Conservation (phyloP, 2,329 filamentous ascomycete genomes). For the Arthrobotrys iridis region DNA sequence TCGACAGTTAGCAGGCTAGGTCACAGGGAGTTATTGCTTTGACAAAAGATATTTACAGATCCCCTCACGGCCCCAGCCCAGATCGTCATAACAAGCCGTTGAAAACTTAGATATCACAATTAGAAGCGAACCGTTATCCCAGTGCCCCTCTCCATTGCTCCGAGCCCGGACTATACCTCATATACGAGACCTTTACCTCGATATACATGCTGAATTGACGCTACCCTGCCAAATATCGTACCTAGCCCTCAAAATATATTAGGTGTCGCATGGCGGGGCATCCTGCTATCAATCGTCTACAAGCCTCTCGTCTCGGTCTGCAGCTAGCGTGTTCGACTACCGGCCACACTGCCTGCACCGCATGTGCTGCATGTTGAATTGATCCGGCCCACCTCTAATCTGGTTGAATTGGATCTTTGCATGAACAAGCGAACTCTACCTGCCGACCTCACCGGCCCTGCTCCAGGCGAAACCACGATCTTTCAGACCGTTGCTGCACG, state of each 20-base stretch:
- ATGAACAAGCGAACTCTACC: constrained; percentile 53
- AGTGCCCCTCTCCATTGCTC: neutral
- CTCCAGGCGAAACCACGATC: constrained; percentile 46
- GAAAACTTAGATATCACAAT: constrained; percentile 16
- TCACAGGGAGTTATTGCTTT: constrained; percentile 15
- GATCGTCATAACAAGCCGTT: constrained; percentile 27
- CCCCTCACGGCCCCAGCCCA: neutral
- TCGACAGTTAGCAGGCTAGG: constrained; percentile 3
- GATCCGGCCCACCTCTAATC: constrained; percentile 52
- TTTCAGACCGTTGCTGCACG: constrained; percentile 45
- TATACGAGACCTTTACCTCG: neutral
- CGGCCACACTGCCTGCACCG: constrained; percentile 34
- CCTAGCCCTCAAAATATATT: constrained; percentile 27
- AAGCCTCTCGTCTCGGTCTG: constrained; percentile 35
- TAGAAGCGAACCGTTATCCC: neutral
- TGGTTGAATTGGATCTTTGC: constrained; percentile 53
- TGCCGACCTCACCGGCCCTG: constrained; percentile 37
- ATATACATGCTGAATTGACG: neutral
- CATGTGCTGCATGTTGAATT: constrained; percentile 49
- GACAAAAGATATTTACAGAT: neutral
- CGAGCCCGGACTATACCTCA: constrained; percentile 4
- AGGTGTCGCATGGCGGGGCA: constrained; percentile 48
- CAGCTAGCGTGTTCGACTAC: constrained; percentile 44
- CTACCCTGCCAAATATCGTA: neutral
- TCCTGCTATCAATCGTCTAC: constrained; percentile 32